phyloP scores from a whole-genome alignment of 2,329 filamentous ascomycete species.

The Didymella arachidicola region DNA sequence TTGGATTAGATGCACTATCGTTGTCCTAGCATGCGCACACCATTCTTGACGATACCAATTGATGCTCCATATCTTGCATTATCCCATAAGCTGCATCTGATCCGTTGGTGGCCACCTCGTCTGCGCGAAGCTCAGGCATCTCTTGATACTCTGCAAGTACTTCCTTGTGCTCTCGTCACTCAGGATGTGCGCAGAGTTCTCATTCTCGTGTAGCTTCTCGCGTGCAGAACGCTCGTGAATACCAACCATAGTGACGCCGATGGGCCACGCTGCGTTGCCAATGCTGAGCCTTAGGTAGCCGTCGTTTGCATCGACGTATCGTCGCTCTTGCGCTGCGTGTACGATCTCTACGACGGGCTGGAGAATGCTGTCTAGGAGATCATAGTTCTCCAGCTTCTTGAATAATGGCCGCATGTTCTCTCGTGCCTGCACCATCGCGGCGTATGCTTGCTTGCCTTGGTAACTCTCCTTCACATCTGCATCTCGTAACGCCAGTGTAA shows the following conservation, averaged over 20 bases:
- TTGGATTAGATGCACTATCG: neutral
- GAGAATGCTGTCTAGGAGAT: conserved; percentile 80
- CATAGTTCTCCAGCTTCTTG: conserved; percentile 82
- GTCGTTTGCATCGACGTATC: conserved; percentile 96
- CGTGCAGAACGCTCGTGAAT: conserved; percentile 96
- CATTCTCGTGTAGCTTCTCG: conserved; percentile 87
- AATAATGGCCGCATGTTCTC: conserved; percentile 91
- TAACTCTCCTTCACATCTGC: conserved; percentile 71
- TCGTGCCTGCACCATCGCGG: conserved; percentile 84
- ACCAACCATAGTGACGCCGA: conserved; percentile 99
- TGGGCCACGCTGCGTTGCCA: conserved; percentile 96
- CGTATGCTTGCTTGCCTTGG: conserved; percentile 81
- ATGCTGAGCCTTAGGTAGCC: conserved; percentile 93
- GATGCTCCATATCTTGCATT: neutral
- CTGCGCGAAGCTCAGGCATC: conserved; percentile 95
- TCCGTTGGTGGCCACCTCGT: conserved; percentile 95
- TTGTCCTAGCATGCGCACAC: neutral
- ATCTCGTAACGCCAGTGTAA: conserved; percentile 71
- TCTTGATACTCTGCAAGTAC: conserved; percentile 96
- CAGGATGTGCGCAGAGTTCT: conserved; percentile 91
- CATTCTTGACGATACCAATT: neutral
- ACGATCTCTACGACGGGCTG: conserved; percentile 91
- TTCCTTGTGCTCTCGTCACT: conserved; percentile 95
- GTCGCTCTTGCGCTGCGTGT: conserved; percentile 83
- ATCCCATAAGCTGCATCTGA: conserved; percentile 93